These are phyloP conservation scores for Laetiporus sulphureus DNA, from an alignment of 1,284 basidiomycete genomes.

Conservation along the genomic window DNA sequence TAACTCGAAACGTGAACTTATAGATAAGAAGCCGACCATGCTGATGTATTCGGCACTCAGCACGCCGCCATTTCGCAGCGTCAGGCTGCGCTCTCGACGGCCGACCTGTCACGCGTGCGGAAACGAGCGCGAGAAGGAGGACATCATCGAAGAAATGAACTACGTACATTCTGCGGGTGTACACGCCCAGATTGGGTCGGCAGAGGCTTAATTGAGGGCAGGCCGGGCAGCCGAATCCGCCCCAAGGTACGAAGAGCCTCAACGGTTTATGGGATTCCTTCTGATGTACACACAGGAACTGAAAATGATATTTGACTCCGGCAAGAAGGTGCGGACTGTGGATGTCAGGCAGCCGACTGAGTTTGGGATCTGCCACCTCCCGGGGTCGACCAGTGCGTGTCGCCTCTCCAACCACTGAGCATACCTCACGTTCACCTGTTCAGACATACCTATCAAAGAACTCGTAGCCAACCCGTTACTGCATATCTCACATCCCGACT, in stretches of 20 bases:
- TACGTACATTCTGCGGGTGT: slow-evolving; percentile 81
- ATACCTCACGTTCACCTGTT: background rate
- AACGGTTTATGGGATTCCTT: background rate
- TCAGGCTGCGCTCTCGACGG: slow-evolving; percentile 71
- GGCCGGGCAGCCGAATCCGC: slow-evolving; percentile 37
- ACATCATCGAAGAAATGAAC: slow-evolving; percentile 47
- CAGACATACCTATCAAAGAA: slow-evolving; percentile 64
- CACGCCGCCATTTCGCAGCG: slow-evolving; percentile 68
- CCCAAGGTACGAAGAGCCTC: slow-evolving; percentile 33
- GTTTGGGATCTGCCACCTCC: slow-evolving; percentile 83
- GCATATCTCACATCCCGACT: slow-evolving; percentile 8
- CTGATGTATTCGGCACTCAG: slow-evolving; percentile 71
- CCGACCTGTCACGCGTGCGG: slow-evolving; percentile 61
- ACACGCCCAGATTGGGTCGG: slow-evolving; percentile 54
- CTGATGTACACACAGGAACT: slow-evolving; percentile 32
- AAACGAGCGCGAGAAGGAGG: slow-evolving; percentile 34
- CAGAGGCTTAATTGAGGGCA: slow-evolving; percentile 39
- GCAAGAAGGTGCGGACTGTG: slow-evolving; percentile 42
- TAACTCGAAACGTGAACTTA: background rate
- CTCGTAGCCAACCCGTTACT: slow-evolving; percentile 55
- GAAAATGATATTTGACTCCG: slow-evolving; percentile 29
- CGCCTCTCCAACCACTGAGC: background rate
- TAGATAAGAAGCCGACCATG: slow-evolving; percentile 57
- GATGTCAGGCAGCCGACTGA: slow-evolving; percentile 84
- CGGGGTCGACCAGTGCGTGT: slow-evolving; percentile 71